phyloP scores from a whole-genome alignment of 106 monocot genomes.

The Dioscorea dumetorum region DNA sequence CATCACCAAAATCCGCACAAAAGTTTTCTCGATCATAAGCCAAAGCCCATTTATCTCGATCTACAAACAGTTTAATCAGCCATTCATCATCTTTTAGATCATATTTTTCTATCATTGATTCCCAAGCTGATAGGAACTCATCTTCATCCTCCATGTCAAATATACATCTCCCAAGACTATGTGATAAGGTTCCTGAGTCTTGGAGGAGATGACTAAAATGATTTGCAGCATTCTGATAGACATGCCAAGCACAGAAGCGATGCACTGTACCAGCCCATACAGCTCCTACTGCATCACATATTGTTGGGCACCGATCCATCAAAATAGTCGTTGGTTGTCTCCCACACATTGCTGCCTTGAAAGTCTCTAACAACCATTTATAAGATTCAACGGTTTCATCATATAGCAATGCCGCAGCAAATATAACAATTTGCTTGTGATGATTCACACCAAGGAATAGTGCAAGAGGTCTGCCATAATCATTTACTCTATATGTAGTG shows the following conservation, averaged over 20 bases:
- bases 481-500: slow-evolving; percentile 26
- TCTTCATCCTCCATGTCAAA: slow-evolving; percentile 26
- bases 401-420: slow-evolving; percentile 41
- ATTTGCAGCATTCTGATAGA: slow-evolving; percentile 22
- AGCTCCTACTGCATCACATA: slow-evolving; percentile 24
- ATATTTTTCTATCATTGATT: slow-evolving; percentile 21
- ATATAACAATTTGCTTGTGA: slow-evolving; percentile 38
- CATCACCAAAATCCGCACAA: slow-evolving; percentile 25
- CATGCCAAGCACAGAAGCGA: slow-evolving; percentile 26
- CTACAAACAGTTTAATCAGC: slow-evolving; percentile 22
- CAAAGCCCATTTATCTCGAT: slow-evolving; percentile 29
- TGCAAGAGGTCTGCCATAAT: slow-evolving; percentile 29
- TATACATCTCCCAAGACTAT: slow-evolving; percentile 20
- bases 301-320: slow-evolving; percentile 17
- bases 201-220: slow-evolving; percentile 18
- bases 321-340: slow-evolving; percentile 43
- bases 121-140: slow-evolving; percentile 25
- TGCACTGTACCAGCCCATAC: slow-evolving; percentile 32
- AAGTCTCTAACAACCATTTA: slow-evolving; percentile 52
- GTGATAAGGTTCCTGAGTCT: slow-evolving; percentile 16
- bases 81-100: slow-evolving; percentile 27
- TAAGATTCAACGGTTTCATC: slow-evolving; percentile 41
- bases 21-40: slow-evolving; percentile 24
- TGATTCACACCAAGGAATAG: slow-evolving; percentile 49
- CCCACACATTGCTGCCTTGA: slow-evolving; percentile 43